phyloP scores from a whole-genome alignment of 768 basidiomycete genomes.

The Lentinula edodes region DNA sequence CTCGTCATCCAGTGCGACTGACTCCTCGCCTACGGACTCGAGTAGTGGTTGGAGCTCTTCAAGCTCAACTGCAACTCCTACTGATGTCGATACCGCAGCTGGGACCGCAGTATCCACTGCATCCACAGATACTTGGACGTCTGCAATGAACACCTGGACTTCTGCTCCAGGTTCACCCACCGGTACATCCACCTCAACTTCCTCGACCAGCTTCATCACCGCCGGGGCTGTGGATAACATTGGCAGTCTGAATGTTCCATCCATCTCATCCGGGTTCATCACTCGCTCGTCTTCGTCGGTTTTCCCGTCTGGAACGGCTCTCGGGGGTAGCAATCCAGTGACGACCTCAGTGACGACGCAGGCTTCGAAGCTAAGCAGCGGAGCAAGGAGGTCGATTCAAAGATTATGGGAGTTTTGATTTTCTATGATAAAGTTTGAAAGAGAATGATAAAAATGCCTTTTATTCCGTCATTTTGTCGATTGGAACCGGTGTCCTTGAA shows the following conservation, averaged over 20 bases:
- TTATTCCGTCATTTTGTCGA: not conserved
- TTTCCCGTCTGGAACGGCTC: not conserved
- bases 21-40: not conserved
- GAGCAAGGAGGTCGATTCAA: slow-evolving; percentile 1
- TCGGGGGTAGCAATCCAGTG: not conserved
- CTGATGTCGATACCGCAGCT: not conserved
- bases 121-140: not conserved
- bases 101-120: not conserved
- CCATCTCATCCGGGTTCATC: not conserved
- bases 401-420: slow-evolving; percentile 2
- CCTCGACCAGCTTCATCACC: not conserved
- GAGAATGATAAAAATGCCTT: not conserved
- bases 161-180: not conserved
- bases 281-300: not conserved
- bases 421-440: not conserved
- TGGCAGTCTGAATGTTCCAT: not conserved
- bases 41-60: not conserved
- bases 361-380: not conserved
- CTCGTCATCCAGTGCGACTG: not conserved
- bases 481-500: not conserved
- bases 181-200: not conserved
- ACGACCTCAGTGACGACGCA: not conserved
- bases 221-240: not conserved
- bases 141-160: not conserved
- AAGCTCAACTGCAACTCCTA: not conserved